A percentile compares a stretch with the other conserved stretches of the same genome.
Evolutionary conservation across 768 basidiomycete genomes (phyloP).

Genomic region (Cystofilobasidium capitatum): DNA sequence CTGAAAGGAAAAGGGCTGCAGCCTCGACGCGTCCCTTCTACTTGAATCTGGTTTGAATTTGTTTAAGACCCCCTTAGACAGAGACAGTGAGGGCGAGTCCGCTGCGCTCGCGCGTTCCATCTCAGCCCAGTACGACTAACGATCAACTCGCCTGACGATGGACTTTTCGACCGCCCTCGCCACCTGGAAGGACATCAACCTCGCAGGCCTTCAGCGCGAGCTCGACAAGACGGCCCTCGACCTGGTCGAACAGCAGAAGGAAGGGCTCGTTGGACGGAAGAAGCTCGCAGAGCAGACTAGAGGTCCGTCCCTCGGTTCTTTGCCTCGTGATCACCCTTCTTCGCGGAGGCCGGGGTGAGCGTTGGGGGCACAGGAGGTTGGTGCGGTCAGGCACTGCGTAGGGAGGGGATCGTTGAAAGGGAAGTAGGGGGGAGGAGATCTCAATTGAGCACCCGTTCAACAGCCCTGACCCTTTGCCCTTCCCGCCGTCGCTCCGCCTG

Average conservation of each 20-base stretch:
- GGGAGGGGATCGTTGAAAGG: too few species aligned
- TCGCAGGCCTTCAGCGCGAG: constrained; percentile 82
- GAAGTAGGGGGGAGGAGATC: too few species aligned
- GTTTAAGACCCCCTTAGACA: too few species aligned
- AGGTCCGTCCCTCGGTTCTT: constrained; percentile 52
- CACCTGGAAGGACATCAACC: constrained; percentile 88
- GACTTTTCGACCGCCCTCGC: constrained; percentile 82
- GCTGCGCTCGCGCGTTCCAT: background rate
- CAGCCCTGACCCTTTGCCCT: too few species aligned
- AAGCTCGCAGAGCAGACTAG: constrained; percentile 90
- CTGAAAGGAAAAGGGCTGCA: background rate
- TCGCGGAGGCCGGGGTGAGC: background rate
- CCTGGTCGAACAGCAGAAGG: constrained; percentile 97
- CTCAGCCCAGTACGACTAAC: background rate
- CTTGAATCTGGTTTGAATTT: too few species aligned
- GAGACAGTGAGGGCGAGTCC: background rate
- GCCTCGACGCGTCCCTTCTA: background rate
- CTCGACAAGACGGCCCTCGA: constrained; percentile 88
- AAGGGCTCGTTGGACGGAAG: constrained; percentile 86
- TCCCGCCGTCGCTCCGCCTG: background rate
- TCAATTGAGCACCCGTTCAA: too few species aligned
- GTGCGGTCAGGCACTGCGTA: background rate
- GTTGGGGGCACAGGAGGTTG: background rate
- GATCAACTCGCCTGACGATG: background rate
- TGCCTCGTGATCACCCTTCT: background rate